Percentiles rank a stretch among this genome's conserved stretches.
These are phyloP conservation scores for Lanmaoa rubissima DNA, from an alignment of 768 basidiomycete species.

Conservation along the genomic window DNA sequence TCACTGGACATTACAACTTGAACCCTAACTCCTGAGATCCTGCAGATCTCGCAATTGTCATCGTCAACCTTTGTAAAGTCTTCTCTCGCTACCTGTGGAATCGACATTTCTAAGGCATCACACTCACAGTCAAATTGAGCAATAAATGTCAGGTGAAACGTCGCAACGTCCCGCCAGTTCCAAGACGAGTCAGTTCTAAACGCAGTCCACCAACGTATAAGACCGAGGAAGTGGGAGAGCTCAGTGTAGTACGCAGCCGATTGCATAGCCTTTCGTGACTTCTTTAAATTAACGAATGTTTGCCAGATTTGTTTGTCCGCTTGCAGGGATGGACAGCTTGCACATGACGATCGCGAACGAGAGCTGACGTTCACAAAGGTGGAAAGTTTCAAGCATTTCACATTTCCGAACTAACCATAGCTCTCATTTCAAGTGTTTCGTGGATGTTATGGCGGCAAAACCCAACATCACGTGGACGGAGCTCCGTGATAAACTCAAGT, in stretches of 20 bases:
- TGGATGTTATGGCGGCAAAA: constrained; percentile 10
- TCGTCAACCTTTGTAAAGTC: constrained; percentile 11
- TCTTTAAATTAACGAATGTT: neutral
- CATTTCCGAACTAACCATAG: neutral
- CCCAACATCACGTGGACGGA: constrained; percentile 20
- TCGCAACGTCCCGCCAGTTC: neutral
- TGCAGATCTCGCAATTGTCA: constrained; percentile 7
- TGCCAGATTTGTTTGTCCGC: constrained; percentile 27
- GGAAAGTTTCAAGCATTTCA: neutral
- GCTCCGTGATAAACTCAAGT: constrained; percentile 20
- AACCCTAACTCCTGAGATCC: neutral
- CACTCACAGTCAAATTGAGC: constrained; percentile 16
- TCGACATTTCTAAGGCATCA: neutral
- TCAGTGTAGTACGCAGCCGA: constrained; percentile 16
- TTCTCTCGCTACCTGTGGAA: neutral
- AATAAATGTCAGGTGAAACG: neutral
- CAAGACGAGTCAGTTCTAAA: constrained; percentile 7
- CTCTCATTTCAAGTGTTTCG: constrained; percentile 16
- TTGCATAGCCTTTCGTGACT: neutral
- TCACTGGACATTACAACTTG: neutral
- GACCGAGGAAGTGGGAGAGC: constrained; percentile 9
- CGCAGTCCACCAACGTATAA: constrained; percentile 3
- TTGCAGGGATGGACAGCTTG: constrained; percentile 25
- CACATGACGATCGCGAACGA: constrained; percentile 21
- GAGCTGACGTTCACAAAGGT: constrained; percentile 28